Evolutionary conservation across 768 basidiomycete genomes (phyloP).

Genomic region (Podaxis carcinomalis): DNA sequence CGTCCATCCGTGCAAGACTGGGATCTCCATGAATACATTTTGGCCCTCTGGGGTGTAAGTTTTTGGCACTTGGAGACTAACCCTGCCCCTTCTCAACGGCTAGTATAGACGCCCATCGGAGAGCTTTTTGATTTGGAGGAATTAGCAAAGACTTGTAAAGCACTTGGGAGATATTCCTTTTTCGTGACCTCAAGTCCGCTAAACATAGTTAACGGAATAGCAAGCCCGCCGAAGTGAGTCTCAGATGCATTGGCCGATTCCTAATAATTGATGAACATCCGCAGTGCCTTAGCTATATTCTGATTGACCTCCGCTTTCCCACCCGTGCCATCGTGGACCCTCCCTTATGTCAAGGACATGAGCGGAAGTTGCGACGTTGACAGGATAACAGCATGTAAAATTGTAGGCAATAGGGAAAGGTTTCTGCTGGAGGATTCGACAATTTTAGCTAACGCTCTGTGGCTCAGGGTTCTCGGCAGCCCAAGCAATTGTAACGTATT

Average conservation of each 20-base stretch:
- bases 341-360: no score
- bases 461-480: background rate
- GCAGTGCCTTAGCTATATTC: slow-evolving; percentile 8
- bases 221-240: slow-evolving; percentile 23
- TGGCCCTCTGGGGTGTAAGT: slow-evolving; percentile 23
- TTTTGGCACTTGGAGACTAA: background rate
- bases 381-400: background rate
- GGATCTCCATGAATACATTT: slow-evolving; percentile 23
- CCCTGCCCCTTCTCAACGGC: background rate
- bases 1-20: slow-evolving; percentile 18
- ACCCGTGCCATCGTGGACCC: background rate
- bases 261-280: background rate
- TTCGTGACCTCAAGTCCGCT: slow-evolving; percentile 24
- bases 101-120: slow-evolving; percentile 22
- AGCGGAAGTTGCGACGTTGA: background rate
- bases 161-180: slow-evolving; percentile 20
- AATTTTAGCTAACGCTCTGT: no score
- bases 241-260: background rate
- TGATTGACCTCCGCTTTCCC: background rate
- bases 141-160: slow-evolving; percentile 18
- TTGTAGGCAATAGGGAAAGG: no score
- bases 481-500: background rate
- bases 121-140: slow-evolving; percentile 23
- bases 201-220: slow-evolving; percentile 22
- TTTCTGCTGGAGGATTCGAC: no score